These are phyloP conservation scores for Corynespora cassiicola DNA, from an alignment of 2,329 filamentous ascomycete genomes.

Conservation along the genomic window DNA sequence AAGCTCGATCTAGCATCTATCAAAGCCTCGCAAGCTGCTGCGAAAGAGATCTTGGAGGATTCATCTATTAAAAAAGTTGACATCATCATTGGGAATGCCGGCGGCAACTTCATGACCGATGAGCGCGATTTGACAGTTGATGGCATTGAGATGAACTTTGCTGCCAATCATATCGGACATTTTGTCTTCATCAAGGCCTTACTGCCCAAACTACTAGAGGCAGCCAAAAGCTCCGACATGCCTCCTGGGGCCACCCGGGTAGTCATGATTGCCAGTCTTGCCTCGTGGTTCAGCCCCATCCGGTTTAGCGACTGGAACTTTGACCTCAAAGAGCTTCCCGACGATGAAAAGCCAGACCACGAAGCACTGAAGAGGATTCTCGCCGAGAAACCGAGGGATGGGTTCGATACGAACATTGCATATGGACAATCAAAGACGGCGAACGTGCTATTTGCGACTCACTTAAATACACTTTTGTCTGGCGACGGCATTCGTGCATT, in stretches of 20 bases:
- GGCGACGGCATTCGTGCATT: conserved; percentile 3
- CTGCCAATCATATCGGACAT: conserved; percentile 53
- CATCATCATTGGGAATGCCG: conserved; percentile 48
- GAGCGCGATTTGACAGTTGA: conserved; percentile 37
- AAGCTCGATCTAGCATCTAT: conserved; percentile 40
- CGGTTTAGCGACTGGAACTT: conserved; percentile 16
- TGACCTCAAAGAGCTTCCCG: conserved; percentile 6
- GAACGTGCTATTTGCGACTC: conserved; percentile 14
- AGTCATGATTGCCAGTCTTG: conserved; percentile 2
- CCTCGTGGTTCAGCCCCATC: conserved; percentile 4
- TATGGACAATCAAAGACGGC: conserved; percentile 20
- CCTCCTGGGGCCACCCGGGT: conserved; percentile 7
- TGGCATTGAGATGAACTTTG: conserved; percentile 52
- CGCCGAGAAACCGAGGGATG: neutral
- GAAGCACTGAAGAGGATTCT: neutral
- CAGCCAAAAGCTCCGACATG: conserved; percentile 36
- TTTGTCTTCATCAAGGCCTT: conserved; percentile 50
- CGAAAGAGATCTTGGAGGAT: conserved; percentile 20
- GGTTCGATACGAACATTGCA: conserved; percentile 2
- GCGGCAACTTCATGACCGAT: conserved; percentile 25
- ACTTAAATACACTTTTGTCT: conserved; percentile 5
- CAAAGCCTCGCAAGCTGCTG: conserved; percentile 35
- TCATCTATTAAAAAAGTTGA: conserved; percentile 38
- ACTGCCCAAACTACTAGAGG: conserved; percentile 38
- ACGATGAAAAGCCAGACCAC: conserved; percentile 4